These are phyloP conservation scores for Chytridiales sp. DNA, from an alignment of 371 early-diverging fungal genomes.

Conservation along the genomic window DNA sequence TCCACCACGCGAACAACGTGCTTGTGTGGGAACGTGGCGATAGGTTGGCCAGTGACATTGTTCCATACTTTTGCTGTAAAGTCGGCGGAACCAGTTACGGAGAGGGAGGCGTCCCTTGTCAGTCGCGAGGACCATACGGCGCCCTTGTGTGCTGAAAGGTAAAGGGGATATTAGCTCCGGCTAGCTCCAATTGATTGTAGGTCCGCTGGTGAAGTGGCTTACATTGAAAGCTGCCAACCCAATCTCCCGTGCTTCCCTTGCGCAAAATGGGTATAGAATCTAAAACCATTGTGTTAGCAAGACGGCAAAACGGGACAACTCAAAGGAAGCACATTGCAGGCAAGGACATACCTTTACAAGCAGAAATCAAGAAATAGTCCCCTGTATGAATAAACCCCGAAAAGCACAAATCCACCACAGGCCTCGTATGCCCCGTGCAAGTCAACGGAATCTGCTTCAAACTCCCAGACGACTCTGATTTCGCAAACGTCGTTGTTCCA, in stretches of 20 bases:
- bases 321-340: neutral
- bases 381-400: constrained; percentile 59
- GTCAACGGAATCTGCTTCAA: constrained; percentile 62
- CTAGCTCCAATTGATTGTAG: no score
- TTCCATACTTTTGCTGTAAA: constrained; percentile 82
- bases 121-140: constrained; percentile 88
- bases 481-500: no score
- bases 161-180: no score
- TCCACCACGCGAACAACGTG: constrained; percentile 84
- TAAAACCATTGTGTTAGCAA: no score
- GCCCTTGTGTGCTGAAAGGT: constrained; percentile 70
- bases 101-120: constrained; percentile 66
- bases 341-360: constrained; percentile 75
- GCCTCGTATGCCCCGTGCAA: constrained; percentile 84
- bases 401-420: constrained; percentile 83
- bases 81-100: constrained; percentile 88
- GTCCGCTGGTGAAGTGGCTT: neutral
- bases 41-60: constrained; percentile 68
- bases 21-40: constrained; percentile 67
- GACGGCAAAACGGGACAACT: neutral
- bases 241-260: constrained; percentile 85
- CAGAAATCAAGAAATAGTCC: constrained; percentile 78
- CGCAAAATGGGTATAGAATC: constrained; percentile 85
- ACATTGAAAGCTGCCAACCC: constrained; percentile 82
- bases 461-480: neutral